These are phyloP conservation scores for Aaosphaeria arxii DNA, from an alignment of 2,329 filamentous ascomycete genomes.

Conservation along the genomic window DNA sequence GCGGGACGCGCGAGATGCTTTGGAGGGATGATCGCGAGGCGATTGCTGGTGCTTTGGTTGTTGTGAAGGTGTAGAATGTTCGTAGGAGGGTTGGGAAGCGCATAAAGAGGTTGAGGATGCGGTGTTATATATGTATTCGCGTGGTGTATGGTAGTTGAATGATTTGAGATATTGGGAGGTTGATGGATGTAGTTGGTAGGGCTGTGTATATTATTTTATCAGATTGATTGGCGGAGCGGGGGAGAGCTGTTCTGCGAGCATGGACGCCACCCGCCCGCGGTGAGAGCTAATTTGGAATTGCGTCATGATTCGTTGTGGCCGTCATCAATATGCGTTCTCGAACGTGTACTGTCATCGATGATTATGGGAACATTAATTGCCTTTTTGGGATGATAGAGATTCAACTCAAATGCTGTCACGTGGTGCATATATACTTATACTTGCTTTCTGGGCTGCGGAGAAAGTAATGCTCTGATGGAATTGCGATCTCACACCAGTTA, in stretches of 20 bases:
- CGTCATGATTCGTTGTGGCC: constrained; percentile 22
- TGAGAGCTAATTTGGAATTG: constrained; percentile 20
- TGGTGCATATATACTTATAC: too few relatives aligned
- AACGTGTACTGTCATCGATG: too few relatives aligned
- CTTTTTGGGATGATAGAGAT: too few relatives aligned
- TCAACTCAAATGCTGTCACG: too few relatives aligned
- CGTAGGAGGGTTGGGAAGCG: constrained; percentile 49
- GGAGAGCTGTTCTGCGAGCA: constrained; percentile 1
- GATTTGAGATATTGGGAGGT: background rate
- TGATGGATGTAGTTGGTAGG: too few relatives aligned
- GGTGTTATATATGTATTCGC: background rate
- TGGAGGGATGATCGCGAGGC: constrained; percentile 7
- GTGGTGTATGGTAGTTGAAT: constrained; percentile 4
- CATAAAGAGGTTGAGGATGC: constrained; percentile 35
- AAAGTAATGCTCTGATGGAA: too few relatives aligned
- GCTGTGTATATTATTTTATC: background rate
- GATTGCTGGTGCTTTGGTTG: constrained; percentile 36
- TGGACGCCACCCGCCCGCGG: constrained; percentile 22
- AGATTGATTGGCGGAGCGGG: constrained; percentile 17
- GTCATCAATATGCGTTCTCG: background rate
- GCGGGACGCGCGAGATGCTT: constrained; percentile 26
- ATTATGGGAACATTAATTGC: too few relatives aligned
- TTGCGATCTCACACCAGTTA: too few relatives aligned
- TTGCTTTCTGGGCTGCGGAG: too few relatives aligned
- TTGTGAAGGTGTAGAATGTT: constrained; percentile 46